Conservation (phyloP, 1,284 basidiomycete species). For the Golubevia sp. region DNA sequence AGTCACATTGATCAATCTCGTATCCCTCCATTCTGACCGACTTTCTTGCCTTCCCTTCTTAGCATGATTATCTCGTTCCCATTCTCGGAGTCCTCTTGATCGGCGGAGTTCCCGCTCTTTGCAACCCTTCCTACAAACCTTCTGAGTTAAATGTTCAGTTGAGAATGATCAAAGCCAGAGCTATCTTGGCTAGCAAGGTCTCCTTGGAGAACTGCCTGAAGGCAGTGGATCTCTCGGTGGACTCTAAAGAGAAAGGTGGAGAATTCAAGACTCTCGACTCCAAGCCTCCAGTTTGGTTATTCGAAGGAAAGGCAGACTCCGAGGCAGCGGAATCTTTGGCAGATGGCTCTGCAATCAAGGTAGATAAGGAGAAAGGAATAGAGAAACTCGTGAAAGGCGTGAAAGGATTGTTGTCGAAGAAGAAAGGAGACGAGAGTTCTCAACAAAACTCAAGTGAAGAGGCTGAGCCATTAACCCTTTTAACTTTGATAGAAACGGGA, state of each 20-base stretch:
- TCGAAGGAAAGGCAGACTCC: neutral
- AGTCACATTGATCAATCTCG: no score
- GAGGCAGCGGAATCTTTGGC: neutral
- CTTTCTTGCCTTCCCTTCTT: no score
- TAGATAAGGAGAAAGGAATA: neutral
- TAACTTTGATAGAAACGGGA: neutral
- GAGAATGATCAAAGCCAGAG: conserved; percentile 34
- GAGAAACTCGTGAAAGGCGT: neutral
- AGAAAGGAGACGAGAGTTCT: neutral
- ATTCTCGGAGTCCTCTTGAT: conserved; percentile 48
- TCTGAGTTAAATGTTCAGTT: conserved; percentile 44
- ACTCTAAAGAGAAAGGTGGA: neutral
- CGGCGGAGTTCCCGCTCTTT: conserved; percentile 43
- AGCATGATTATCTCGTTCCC: conserved; percentile 45
- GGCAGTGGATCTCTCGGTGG: conserved; percentile 10
- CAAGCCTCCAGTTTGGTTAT: neutral
- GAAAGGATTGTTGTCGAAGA: neutral
- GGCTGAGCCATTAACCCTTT: neutral
- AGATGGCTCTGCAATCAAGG: neutral
- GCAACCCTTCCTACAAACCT: conserved; percentile 56
- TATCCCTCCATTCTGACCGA: no score
- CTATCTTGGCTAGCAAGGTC: conserved; percentile 28
- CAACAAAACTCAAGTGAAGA: neutral
- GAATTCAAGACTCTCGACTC: neutral
- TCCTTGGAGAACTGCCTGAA: conserved; percentile 21